Conservation (phyloP, 306 rosid species). For the Quercus aquifolioides region DNA sequence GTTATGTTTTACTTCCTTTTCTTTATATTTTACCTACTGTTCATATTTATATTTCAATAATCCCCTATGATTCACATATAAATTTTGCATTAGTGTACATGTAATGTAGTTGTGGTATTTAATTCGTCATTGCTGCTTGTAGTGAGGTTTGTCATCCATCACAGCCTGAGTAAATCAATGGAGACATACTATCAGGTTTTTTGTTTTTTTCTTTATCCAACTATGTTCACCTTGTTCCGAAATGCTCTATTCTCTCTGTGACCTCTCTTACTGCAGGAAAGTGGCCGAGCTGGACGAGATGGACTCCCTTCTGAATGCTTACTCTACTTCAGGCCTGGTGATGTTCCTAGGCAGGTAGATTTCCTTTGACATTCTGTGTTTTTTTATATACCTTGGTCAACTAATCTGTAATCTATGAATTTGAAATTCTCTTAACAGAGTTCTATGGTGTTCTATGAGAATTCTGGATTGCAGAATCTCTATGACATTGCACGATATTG, state of each 20-base stretch:
- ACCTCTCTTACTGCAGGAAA: conserved; percentile 60
- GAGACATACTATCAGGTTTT: conserved; percentile 96
- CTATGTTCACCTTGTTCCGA: conserved; percentile 9
- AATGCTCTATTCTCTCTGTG: conserved; percentile 7
- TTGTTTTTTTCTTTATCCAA: conserved; percentile 14
- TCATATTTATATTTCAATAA: too few species aligned
- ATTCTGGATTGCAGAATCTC: conserved; percentile 85
- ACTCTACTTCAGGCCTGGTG: conserved; percentile 82
- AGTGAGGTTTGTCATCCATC: conserved; percentile 99
- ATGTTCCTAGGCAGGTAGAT: conserved; percentile 84
- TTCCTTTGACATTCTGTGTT: not conserved
- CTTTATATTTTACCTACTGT: not conserved
- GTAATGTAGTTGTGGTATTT: conserved; percentile 2
- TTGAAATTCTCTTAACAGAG: conserved; percentile 60
- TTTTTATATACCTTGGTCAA: conserved; percentile 12
- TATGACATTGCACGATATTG: conserved; percentile 87
- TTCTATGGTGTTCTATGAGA: conserved; percentile 95
- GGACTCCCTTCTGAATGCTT: conserved; percentile 97
- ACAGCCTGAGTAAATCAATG: conserved; percentile 97
- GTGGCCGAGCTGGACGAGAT: conserved; percentile 98
- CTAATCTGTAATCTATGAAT: conserved; percentile 7
- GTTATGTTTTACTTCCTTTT: not conserved
- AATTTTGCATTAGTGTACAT: not conserved
- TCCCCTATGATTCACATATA: not conserved
- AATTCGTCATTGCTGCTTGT: conserved; percentile 42